A percentile compares a stretch with the other conserved stretches of the same genome.
Conservation (phyloP, 148 eudicot species). For the Rhododendron ovatum region DNA sequence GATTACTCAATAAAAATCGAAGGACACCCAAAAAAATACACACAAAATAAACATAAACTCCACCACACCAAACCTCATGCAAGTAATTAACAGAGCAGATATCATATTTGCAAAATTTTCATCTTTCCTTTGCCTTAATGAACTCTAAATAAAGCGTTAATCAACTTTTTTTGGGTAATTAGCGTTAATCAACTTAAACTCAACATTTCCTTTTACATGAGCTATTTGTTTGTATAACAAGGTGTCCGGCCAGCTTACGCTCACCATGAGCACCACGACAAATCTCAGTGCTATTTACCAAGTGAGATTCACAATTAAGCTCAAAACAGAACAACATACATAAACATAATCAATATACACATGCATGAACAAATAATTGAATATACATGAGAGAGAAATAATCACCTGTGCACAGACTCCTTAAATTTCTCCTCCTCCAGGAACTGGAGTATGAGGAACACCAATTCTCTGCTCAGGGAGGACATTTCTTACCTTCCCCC, state of each 20-base stretch:
- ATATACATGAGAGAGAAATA: background rate
- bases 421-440: constrained; percentile 85
- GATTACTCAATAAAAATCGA: background rate
- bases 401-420: constrained; percentile 77
- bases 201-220: background rate
- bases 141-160: background rate
- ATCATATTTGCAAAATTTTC: background rate
- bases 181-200: background rate
- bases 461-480: constrained; percentile 81
- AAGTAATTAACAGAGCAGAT: background rate
- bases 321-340: background rate
- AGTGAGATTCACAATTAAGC: background rate
- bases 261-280: background rate
- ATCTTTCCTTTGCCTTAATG: background rate
- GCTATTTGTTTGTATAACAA: background rate
- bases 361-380: background rate
- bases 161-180: no score
- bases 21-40: background rate
- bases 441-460: constrained; percentile 81
- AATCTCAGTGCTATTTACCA: no score
- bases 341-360: background rate
- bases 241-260: background rate
- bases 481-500: constrained; percentile 44
- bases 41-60: background rate
- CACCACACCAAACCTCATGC: background rate